Percentiles rank a stretch among this genome's conserved stretches.
Evolutionary conservation across 2,329 filamentous ascomycete species (phyloP).

Genomic region (Scedosporium dehoogii): DNA sequence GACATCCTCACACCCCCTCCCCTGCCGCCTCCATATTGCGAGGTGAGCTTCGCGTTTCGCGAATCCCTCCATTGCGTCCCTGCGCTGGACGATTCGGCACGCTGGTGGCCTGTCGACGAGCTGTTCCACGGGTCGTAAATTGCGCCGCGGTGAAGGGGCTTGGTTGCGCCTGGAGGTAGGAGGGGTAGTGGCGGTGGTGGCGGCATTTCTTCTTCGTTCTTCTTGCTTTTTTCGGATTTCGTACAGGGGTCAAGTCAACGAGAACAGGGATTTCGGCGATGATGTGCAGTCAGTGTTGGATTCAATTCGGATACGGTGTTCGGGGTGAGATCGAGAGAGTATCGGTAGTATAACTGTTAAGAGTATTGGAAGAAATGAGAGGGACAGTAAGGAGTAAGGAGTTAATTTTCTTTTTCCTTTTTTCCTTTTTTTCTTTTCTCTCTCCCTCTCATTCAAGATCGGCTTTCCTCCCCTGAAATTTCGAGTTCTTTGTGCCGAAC

Average conservation of each 20-base stretch:
- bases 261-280: not conserved
- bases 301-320: not conserved
- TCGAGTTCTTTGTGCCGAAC: no score
- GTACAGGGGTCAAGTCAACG: not conserved
- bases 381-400: no score
- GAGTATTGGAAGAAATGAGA: no score
- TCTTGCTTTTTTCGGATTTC: not conserved
- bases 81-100: slow-evolving; percentile 55
- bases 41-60: slow-evolving; percentile 56
- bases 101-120: slow-evolving; percentile 68
- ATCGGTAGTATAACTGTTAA: not conserved
- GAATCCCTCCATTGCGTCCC: slow-evolving; percentile 54
- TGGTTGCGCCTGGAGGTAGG: slow-evolving; percentile 26
- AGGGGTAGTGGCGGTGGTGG: slow-evolving; percentile 21
- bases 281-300: no score
- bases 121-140: slow-evolving; percentile 64
- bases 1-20: slow-evolving; percentile 49
- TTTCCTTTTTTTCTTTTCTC: no score
- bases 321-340: not conserved
- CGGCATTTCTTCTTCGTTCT: slow-evolving; percentile 3
- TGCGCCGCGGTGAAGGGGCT: not conserved
- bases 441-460: no score
- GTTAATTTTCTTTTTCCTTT: no score
- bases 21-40: slow-evolving; percentile 54
- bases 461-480: no score